Evolutionary conservation across 129 eudicot species (phyloP).

Genomic region (Tagetes patula): DNA sequence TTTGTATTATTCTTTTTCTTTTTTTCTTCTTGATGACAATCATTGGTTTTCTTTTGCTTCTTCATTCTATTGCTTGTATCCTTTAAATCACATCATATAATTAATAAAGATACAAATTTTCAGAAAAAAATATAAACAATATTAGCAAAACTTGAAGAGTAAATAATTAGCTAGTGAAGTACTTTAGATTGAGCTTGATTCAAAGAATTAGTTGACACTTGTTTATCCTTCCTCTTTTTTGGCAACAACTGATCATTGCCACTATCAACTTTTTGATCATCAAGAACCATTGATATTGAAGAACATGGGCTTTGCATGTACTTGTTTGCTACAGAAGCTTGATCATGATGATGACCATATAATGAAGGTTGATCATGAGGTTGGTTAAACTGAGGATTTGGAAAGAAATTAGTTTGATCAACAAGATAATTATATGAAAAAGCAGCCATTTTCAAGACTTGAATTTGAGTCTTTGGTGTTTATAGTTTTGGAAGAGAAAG

Average conservation of each 20-base stretch:
- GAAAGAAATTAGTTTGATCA: constrained; percentile 38
- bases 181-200: constrained; percentile 61
- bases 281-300: constrained; percentile 50
- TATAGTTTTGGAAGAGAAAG: constrained; percentile 20
- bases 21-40: constrained; percentile 25
- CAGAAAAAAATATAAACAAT: background rate
- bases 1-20: constrained; percentile 35
- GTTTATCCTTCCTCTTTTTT: constrained; percentile 50
- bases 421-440: constrained; percentile 40
- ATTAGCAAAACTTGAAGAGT: background rate
- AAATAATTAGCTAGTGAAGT: constrained; percentile 11
- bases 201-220: constrained; percentile 31
- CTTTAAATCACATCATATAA: constrained; percentile 19
- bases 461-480: constrained; percentile 6
- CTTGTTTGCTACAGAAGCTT: constrained; percentile 30
- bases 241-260: constrained; percentile 35
- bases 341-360: constrained; percentile 26
- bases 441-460: constrained; percentile 48
- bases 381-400: constrained; percentile 42
- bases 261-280: constrained; percentile 40
- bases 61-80: constrained; percentile 39
- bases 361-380: constrained; percentile 22
- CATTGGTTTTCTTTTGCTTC: constrained; percentile 50
- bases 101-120: background rate
- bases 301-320: constrained; percentile 37